Percentiles rank a stretch among this genome's conserved stretches.
These are phyloP conservation scores for Fusarium austroafricanum DNA, from an alignment of 2,329 filamentous ascomycete species.

Conservation along the genomic window DNA sequence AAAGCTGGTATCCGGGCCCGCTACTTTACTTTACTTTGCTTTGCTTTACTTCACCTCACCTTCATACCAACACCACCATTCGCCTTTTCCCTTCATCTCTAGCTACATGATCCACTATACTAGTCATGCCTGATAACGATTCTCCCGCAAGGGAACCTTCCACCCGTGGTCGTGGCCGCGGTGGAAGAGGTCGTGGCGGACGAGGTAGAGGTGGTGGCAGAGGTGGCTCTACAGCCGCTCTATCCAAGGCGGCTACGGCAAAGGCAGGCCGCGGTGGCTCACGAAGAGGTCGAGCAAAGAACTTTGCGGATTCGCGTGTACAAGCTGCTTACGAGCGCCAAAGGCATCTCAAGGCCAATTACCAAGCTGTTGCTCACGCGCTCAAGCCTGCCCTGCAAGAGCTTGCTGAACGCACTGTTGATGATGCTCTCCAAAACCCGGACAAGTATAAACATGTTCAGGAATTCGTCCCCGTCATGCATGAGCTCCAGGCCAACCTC, in stretches of 20 bases:
- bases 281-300: conserved; percentile 66
- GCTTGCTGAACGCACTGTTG: conserved; percentile 69
- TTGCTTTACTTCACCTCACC: conserved; percentile 23
- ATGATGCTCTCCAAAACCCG: conserved; percentile 66
- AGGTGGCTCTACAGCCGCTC: conserved; percentile 48
- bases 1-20: conserved; percentile 38
- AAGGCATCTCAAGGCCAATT: conserved; percentile 73
- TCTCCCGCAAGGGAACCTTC: conserved; percentile 53
- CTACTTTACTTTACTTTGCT: conserved; percentile 36
- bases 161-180: conserved; percentile 52
- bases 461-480: conserved; percentile 64
- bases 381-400: conserved; percentile 74
- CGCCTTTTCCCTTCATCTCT: conserved; percentile 16
- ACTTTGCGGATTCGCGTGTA: conserved; percentile 64
- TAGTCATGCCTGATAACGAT: conserved; percentile 54
- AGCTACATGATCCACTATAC: conserved; percentile 50
- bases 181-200: conserved; percentile 48
- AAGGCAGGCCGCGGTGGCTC: conserved; percentile 55
- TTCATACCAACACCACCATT: conserved; percentile 19
- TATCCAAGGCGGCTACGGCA: conserved; percentile 50
- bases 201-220: conserved; percentile 48
- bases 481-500: conserved; percentile 58
- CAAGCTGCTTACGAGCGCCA: conserved; percentile 72
- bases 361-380: conserved; percentile 70
- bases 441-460: conserved; percentile 63